These are phyloP conservation scores for Apophysomyces ossiformis DNA, from an alignment of 371 early-diverging fungal genomes.

Conservation along the genomic window DNA sequence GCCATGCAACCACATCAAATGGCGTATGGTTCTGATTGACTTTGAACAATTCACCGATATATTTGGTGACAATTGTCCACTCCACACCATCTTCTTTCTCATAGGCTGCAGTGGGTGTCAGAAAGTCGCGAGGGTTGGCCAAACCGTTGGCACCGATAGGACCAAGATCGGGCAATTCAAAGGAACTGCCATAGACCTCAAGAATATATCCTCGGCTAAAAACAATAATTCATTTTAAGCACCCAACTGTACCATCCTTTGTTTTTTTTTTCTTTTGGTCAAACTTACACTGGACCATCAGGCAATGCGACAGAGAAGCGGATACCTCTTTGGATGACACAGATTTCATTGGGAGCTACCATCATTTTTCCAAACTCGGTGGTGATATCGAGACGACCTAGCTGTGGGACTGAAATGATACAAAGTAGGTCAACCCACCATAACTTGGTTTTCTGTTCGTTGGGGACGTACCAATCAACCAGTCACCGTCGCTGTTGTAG, in stretches of 20 bases:
- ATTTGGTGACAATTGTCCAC: constrained; percentile 83
- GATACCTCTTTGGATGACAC: constrained; percentile 92
- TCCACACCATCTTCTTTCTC: constrained; percentile 60
- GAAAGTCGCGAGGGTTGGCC: constrained; percentile 94
- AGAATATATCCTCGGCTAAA: constrained; percentile 85
- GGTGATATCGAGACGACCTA: constrained; percentile 82
- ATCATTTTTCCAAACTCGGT: constrained; percentile 93
- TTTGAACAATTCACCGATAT: constrained; percentile 77
- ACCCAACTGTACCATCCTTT: neutral
- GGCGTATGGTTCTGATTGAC: constrained; percentile 85
- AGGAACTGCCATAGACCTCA: constrained; percentile 88
- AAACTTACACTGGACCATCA: constrained; percentile 74
- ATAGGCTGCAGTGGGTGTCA: constrained; percentile 85
- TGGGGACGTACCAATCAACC: constrained; percentile 75
- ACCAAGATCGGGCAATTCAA: constrained; percentile 94
- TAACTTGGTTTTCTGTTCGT: neutral
- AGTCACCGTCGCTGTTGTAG: constrained; percentile 92
- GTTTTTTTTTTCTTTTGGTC: neutral
- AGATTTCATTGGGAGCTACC: constrained; percentile 91
- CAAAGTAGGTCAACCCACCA: neutral
- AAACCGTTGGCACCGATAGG: constrained; percentile 97
- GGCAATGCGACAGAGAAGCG: constrained; percentile 81
- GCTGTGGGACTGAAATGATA: constrained; percentile 81
- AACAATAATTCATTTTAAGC: constrained; percentile 10
- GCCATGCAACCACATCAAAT: constrained; percentile 98